A percentile compares a stretch with the other conserved stretches of the same genome.
phyloP scores from a whole-genome alignment of 495 filamentous ascomycete species.

The Annulohypoxylon maeteangense region DNA sequence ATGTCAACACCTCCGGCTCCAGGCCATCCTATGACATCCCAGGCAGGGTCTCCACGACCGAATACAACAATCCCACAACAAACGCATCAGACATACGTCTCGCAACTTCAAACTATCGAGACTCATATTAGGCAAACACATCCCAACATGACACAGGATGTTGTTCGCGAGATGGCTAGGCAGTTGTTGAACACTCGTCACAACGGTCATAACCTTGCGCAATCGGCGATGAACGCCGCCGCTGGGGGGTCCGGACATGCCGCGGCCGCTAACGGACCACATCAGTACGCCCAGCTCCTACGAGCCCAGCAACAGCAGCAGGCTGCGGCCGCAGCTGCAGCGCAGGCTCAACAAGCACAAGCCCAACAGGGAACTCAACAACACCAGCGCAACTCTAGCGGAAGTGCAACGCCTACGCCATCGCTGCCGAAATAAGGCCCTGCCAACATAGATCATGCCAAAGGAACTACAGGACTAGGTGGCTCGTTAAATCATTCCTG shows the following conservation, averaged over 20 bases:
- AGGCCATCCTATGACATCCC: constrained; percentile 51
- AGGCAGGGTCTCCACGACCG: constrained; percentile 52
- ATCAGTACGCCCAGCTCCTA: constrained; percentile 79
- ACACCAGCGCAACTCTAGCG: constrained; percentile 57
- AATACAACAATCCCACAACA: constrained; percentile 47
- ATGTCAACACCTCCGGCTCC: constrained; percentile 54
- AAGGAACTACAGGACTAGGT: not conserved
- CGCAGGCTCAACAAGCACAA: constrained; percentile 41
- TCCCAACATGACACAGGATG: constrained; percentile 52
- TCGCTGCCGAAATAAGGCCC: constrained; percentile 34
- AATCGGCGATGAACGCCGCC: constrained; percentile 74
- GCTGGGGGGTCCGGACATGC: constrained; percentile 60
- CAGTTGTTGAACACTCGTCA: constrained; percentile 40
- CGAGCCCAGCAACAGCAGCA: constrained; percentile 71
- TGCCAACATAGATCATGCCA: not conserved
- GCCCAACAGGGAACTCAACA: constrained; percentile 41
- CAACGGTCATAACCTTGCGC: constrained; percentile 55
- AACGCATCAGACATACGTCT: constrained; percentile 52
- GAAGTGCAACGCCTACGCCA: constrained; percentile 56
- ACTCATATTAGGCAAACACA: constrained; percentile 45
- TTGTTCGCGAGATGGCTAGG: constrained; percentile 46
- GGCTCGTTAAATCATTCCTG: not conserved
- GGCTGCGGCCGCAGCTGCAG: constrained; percentile 43
- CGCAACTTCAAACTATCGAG: constrained; percentile 56
- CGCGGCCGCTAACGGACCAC: constrained; percentile 59